Base-by-base conservation (phyloP, 2,329 filamentous ascomycete genomes). In the Paecilomyces dactylethromorphus region DNA sequence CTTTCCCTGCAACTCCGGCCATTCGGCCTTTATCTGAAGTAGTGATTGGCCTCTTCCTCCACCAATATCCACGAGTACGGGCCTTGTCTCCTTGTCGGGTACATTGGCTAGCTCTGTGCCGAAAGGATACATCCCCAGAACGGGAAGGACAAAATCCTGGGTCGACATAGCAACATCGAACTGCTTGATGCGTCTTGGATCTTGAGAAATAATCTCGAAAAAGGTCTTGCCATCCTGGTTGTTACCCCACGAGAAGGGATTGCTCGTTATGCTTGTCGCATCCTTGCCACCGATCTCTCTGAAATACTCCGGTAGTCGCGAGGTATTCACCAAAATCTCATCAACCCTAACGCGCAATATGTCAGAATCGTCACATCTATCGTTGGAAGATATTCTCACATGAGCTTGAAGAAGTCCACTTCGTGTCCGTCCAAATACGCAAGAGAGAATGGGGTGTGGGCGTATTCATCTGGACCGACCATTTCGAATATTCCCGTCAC, bases 401-500 rank as follows among this genome's bases (percentile, higher is more conserved):
- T 65, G 10, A 69, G 58, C 35, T 67, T 65, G 54, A 66, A 68
- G 55, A 71, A 69, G 49, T 68, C 64, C 8, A 68, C 61, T 59
- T 65, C 65, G 15, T 63, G 50, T 21, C 64, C 64, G 22, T 67
- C 66, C 18, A 69, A 56, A 53, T 69, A 69, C 5, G 64, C 69
- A 12, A 70, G 58, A 11, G 69, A 71, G 51, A 64, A 65, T 1
- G 58, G 57, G 3, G 67, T 71, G 54, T 73, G 70, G 4, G 64
- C 60, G 56, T 68, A 72, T 29, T 59, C 61, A 54, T 69, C 63
- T n/a, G 66, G 65, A 1, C 60, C 63, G 29, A 64, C 59, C 56
- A 69, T 63, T 10, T 65, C 60, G 39, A 69, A 64, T 29, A 72
- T 69, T 57, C 68, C 64, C 15, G 63, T 68, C 3, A 65, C 65